phyloP scores from a whole-genome alignment of 768 basidiomycete genomes.

The Rickenella mellea region DNA sequence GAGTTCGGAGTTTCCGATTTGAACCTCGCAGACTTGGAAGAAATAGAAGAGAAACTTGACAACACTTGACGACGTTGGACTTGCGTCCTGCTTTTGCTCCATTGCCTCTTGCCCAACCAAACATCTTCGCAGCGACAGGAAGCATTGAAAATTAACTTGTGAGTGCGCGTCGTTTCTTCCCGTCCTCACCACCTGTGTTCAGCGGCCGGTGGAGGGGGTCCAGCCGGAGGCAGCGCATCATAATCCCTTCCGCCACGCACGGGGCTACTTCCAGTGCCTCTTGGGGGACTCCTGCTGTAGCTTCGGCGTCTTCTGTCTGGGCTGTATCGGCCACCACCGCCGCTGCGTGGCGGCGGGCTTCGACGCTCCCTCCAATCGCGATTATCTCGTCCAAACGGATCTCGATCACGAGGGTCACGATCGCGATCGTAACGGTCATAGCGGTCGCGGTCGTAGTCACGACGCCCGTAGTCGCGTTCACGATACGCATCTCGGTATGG shows the following conservation, averaged over 20 bases:
- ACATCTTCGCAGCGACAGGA: too few relatives aligned
- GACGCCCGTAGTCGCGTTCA: conserved; percentile 37
- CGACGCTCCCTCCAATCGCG: conserved; percentile 77
- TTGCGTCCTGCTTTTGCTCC: conserved; percentile 20
- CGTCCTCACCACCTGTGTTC: too few relatives aligned
- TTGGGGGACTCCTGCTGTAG: conserved; percentile 72
- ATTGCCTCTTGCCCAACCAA: conserved; percentile 15
- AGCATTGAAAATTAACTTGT: too few relatives aligned
- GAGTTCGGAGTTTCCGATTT: conserved; percentile 22
- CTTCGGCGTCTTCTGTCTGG: conserved; percentile 70
- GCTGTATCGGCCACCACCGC: conserved; percentile 65
- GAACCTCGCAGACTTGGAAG: conserved; percentile 16
- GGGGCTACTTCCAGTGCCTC: conserved; percentile 47
- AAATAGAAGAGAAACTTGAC: conserved; percentile 35
- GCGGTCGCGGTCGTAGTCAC: conserved; percentile 25
- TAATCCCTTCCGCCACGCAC: conserved; percentile 28
- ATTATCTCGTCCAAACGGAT: conserved; percentile 61
- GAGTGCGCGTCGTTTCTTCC: too few relatives aligned
- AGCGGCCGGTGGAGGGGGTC: conserved; percentile 19
- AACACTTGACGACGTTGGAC: conserved; percentile 13
- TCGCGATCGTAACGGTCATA: conserved; percentile 28
- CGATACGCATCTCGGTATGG: conserved; percentile 23
- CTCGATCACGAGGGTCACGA: conserved; percentile 42
- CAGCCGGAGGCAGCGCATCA: conserved; percentile 29
- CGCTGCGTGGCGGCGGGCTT: conserved; percentile 54